These are phyloP conservation scores for Biscogniauxia marginata DNA, from an alignment of 2,329 filamentous ascomycete genomes.

Conservation along the genomic window DNA sequence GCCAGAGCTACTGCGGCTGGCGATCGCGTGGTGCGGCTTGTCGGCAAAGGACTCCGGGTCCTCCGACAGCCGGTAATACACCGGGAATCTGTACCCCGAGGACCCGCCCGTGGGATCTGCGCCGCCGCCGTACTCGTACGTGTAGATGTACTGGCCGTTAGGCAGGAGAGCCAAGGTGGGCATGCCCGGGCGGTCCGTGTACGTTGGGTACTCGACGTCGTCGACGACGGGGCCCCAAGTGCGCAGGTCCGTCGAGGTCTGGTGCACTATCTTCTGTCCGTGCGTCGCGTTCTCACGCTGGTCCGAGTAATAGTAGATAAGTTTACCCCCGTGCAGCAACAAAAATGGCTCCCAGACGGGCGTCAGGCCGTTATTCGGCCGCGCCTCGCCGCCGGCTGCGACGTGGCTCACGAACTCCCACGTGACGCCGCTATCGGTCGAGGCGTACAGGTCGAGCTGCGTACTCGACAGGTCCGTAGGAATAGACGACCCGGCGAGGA, in stretches of 20 bases:
- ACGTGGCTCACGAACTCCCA: constrained; percentile 69
- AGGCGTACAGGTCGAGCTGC: constrained; percentile 69
- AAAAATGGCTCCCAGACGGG: constrained; percentile 75
- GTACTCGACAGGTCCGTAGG: constrained; percentile 60
- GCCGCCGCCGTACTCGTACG: constrained; percentile 36
- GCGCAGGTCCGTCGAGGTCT: constrained; percentile 56
- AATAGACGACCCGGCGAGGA: constrained; percentile 61
- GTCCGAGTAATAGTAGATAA: constrained; percentile 70
- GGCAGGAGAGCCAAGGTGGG: constrained; percentile 55
- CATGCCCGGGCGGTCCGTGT: constrained; percentile 35
- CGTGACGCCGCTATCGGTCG: constrained; percentile 55
- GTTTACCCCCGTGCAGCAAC: constrained; percentile 53
- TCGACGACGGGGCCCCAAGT: constrained; percentile 59
- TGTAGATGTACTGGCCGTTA: constrained; percentile 60
- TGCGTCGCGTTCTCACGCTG: constrained; percentile 60
- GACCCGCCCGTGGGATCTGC: not conserved
- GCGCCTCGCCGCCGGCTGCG: constrained; percentile 60
- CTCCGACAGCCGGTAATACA: constrained; percentile 33
- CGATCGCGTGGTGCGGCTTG: constrained; percentile 17
- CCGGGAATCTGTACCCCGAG: constrained; percentile 26
- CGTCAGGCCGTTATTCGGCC: constrained; percentile 62
- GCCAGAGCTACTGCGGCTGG: constrained; percentile 21
- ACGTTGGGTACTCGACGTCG: constrained; percentile 56
- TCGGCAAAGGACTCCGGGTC: constrained; percentile 28
- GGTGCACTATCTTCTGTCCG: constrained; percentile 69